A percentile compares a stretch with the other conserved stretches of the same genome.
phyloP scores from a whole-genome alignment of 2,329 filamentous ascomycete species.

The Zymoseptoria brevis region DNA sequence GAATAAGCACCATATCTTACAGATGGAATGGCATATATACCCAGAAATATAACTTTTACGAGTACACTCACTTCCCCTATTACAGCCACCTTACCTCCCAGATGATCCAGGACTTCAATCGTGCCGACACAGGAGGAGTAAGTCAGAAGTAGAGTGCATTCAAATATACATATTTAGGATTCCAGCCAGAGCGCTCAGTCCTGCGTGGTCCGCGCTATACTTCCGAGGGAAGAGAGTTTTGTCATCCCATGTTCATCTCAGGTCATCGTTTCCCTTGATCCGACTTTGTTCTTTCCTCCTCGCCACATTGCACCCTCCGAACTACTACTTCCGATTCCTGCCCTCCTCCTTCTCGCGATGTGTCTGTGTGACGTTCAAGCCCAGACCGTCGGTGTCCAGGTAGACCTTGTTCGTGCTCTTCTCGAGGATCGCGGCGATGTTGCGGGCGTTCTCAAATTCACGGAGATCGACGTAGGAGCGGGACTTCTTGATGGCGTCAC shows the following conservation, averaged over 20 bases:
- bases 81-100: too few species aligned
- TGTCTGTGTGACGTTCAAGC: constrained; percentile 66
- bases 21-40: neutral
- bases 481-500: constrained; percentile 99
- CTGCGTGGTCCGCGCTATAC: neutral
- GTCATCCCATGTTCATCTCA: constrained; percentile 1
- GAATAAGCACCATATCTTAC: neutral
- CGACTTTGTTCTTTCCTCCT: neutral
- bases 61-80: neutral
- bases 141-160: constrained; percentile 2
- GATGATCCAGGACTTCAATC: too few species aligned
- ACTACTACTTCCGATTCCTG: constrained; percentile 2
- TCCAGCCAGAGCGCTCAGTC: neutral
- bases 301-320: neutral
- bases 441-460: constrained; percentile 92
- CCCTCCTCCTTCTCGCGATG: constrained; percentile 1
- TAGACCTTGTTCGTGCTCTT: constrained; percentile 90
- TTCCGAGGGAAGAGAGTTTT: neutral
- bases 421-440: constrained; percentile 81
- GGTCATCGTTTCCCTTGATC: neutral
- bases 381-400: constrained; percentile 82
- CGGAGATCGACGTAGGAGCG: constrained; percentile 93
- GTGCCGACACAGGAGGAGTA: too few species aligned
- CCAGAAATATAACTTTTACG: neutral
- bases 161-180: constrained; percentile 1